These are phyloP conservation scores for Colletotrichum orbiculare DNA, from an alignment of 2,329 filamentous ascomycete species.

Conservation along the genomic window DNA sequence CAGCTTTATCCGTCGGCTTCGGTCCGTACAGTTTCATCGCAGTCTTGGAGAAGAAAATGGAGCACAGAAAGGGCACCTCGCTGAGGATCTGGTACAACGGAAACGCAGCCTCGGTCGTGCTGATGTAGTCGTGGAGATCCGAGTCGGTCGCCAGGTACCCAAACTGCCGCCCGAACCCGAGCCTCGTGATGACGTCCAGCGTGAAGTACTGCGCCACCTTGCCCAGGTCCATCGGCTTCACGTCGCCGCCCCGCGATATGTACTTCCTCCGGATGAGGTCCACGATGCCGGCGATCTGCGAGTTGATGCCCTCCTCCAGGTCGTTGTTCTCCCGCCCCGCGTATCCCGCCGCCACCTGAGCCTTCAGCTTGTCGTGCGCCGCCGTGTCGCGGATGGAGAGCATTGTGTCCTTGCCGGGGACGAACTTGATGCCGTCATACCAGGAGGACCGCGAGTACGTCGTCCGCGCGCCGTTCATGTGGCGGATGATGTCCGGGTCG, in stretches of 20 bases:
- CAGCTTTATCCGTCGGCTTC: conserved; percentile 32
- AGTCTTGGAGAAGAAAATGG: conserved; percentile 43
- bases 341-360: conserved; percentile 47
- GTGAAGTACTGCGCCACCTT: conserved; percentile 58
- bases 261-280: conserved; percentile 31
- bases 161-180: conserved; percentile 58
- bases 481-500: conserved; percentile 35
- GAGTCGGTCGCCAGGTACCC: conserved; percentile 54
- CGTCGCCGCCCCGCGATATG: conserved; percentile 32
- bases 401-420: conserved; percentile 34
- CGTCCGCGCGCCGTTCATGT: conserved; percentile 32
- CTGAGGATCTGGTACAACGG: conserved; percentile 52
- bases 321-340: conserved; percentile 63
- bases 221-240: conserved; percentile 53
- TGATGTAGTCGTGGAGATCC: conserved; percentile 56
- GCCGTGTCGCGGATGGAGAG: conserved; percentile 45
- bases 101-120: conserved; percentile 49
- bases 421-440: conserved; percentile 35
- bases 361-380: conserved; percentile 48
- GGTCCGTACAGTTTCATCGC: conserved; percentile 41
- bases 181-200: conserved; percentile 59
- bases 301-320: conserved; percentile 53
- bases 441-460: conserved; percentile 35
- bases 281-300: conserved; percentile 19
- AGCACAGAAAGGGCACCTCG: conserved; percentile 36